Base-by-base conservation (phyloP, 306 rosid genomes). In the Sicyos baderoa region DNA sequence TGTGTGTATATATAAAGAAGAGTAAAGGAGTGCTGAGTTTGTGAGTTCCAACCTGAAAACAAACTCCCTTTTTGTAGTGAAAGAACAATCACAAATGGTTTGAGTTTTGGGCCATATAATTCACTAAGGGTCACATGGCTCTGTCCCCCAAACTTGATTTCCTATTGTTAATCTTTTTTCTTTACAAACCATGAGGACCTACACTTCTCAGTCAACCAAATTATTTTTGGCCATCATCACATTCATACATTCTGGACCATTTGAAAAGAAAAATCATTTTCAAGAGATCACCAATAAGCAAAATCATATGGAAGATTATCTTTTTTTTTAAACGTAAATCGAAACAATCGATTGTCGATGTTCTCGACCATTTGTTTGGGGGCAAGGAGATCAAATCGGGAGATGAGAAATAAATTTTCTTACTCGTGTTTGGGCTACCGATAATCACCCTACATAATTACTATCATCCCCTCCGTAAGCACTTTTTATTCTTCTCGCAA, bases 191-290 rank as follows among this genome's bases (percentile, higher is more conserved):
- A 48, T 68, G 48, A 52, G 72, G 57, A 48, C 72, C 70, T 64
- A 64, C 68, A 62, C 17, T 64, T 64, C 53, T 21, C 53, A 64
- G 70, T 64, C 70, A 64, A 64, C 7, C 51, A 64, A 42, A 64
- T 63, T 64, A 19, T 42, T 64, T 19, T 64, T 64, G 18, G 70
- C 32, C 70, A 64, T 64, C 70, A 64, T 64, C 16, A 64, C 52
- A 64, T 64, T 42, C 70, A 64, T 64, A 64, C 53, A 64, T 64
- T 64, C 12, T 64, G 53, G 70, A 64, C 44, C 53, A 64, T 64
- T 64, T 42, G 70, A 17, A 13, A 37, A 63, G 10, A 19, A 63
- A 53, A 64, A 64, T 64, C n/a, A 64, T 64, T 64, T 29, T 21
- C 68, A 35, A 42, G 35, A 64, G 53, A 64, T 53, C 53, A 64